These are phyloP conservation scores for Talaromyces piceae DNA, from an alignment of 2,329 filamentous ascomycete species.

Conservation along the genomic window DNA sequence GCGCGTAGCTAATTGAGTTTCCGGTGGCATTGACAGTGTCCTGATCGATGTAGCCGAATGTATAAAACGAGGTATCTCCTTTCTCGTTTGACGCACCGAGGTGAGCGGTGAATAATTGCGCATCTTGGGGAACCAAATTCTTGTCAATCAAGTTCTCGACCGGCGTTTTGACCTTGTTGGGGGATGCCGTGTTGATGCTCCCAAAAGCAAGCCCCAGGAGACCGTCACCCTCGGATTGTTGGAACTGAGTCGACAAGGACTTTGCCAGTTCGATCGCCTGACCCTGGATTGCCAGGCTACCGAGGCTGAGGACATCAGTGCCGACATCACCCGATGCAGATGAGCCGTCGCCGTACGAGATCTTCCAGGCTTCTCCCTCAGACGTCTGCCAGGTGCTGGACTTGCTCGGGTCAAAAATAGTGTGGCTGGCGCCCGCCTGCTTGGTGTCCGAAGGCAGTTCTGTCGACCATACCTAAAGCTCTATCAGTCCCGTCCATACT, in stretches of 20 bases:
- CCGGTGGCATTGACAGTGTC: constrained; percentile 50
- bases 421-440: constrained; percentile 37
- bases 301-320: constrained; percentile 55
- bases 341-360: constrained; percentile 62
- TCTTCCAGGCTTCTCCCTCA: constrained; percentile 52
- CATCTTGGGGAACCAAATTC: constrained; percentile 44
- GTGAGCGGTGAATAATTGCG: constrained; percentile 58
- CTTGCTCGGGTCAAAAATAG: constrained; percentile 53
- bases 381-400: constrained; percentile 53
- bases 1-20: constrained; percentile 51
- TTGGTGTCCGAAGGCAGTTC: constrained; percentile 36
- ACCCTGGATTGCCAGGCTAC: constrained; percentile 52
- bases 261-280: constrained; percentile 61
- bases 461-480: constrained; percentile 48
- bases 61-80: constrained; percentile 55
- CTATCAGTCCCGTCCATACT: too few species aligned
- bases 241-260: constrained; percentile 52
- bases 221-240: constrained; percentile 52
- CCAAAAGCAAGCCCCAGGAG: constrained; percentile 60
- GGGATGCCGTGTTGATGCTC: constrained; percentile 55
- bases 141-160: constrained; percentile 63
- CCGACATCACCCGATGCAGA: constrained; percentile 58
- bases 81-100: constrained; percentile 46
- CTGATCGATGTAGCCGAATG: constrained; percentile 64
- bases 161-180: constrained; percentile 51